Conservation (phyloP, 352 stramenopile species). For the Phytophthora fragariae region DNA sequence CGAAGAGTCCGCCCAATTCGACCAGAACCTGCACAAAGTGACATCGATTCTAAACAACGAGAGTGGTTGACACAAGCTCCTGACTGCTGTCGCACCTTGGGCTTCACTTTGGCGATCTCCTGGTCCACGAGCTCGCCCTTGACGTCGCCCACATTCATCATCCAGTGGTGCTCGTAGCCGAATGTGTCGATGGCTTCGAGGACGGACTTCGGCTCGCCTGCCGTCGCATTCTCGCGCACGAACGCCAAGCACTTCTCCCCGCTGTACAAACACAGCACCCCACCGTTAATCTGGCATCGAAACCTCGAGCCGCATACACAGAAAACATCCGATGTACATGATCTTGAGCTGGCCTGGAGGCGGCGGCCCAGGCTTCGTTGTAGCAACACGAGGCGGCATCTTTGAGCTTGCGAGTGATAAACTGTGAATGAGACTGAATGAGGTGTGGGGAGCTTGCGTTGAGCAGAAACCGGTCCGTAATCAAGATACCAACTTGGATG, state of each 20-base stretch:
- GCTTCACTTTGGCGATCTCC: slow-evolving; percentile 43
- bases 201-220: slow-evolving; percentile 44
- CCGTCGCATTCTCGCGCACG: slow-evolving; percentile 38
- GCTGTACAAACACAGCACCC: slow-evolving; percentile 1
- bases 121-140: slow-evolving; percentile 55
- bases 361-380: slow-evolving; percentile 29
- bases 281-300: neutral
- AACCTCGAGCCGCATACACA: neutral
- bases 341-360: slow-evolving; percentile 23
- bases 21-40: slow-evolving; percentile 34
- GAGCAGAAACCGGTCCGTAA: slow-evolving; percentile 8
- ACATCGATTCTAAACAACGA: neutral
- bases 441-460: neutral
- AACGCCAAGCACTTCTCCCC: slow-evolving; percentile 38
- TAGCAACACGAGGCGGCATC: slow-evolving; percentile 34
- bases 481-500: slow-evolving; percentile 6
- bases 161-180: slow-evolving; percentile 37
- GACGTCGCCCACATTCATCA: slow-evolving; percentile 57
- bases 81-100: slow-evolving; percentile 21
- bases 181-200: slow-evolving; percentile 52
- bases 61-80: neutral
- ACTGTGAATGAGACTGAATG: neutral
- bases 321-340: slow-evolving; percentile 18
- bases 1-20: slow-evolving; percentile 48
- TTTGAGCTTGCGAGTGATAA: slow-evolving; percentile 9